Base-by-base conservation (phyloP, 805 yeast genomes). In the Barnettozyma sp. region DNA sequence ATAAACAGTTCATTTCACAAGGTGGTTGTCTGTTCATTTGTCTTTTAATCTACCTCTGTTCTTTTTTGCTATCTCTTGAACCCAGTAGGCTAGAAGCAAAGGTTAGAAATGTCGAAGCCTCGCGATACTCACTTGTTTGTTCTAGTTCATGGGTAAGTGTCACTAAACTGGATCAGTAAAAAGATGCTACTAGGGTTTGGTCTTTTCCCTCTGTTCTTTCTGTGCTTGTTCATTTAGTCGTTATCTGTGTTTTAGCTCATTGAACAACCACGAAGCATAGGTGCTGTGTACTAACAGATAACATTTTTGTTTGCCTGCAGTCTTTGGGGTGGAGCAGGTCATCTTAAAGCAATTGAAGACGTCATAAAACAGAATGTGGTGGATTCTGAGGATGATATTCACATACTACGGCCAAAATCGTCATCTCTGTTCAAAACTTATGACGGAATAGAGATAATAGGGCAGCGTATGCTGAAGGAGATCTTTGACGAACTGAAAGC, bases 381-480 rank as follows among this genome's bases (percentile, higher is more conserved):
- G 28, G 63, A 43, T 41, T 64, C 54, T 35, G 68, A 72, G 50
- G 76, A 56, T 40, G 58, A 52, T 29, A 65, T 45, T 3, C 65
- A 54, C 58, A 69, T 59, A 30, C 66, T 71, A 41, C 62, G 63
- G 49, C 88, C 79, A 10, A 71, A 54, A 12, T 65, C 79, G 1
- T 85, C 82, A 43, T 68, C 81, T 0, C 78, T 82, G 22, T 73
- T 80, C 49, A 73, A 77, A 49, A 84, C 96, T 0, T 83, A 84
- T 50, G 96, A 88, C 52, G 97, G 97, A 3, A 66, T 86, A 15
- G 78, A 76, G 45, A 68, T 78, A 34, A 72, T 81, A 39, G 87
- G 88, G 3, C 74, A 79, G 41, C 63, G 87, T 12, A 73, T 84
- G 25, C 52, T 81, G n/a, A 65, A 70, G 22, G 95, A 86, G 54